phyloP scores from a whole-genome alignment of 1,284 basidiomycete species.

The Pholiota adiposa region DNA sequence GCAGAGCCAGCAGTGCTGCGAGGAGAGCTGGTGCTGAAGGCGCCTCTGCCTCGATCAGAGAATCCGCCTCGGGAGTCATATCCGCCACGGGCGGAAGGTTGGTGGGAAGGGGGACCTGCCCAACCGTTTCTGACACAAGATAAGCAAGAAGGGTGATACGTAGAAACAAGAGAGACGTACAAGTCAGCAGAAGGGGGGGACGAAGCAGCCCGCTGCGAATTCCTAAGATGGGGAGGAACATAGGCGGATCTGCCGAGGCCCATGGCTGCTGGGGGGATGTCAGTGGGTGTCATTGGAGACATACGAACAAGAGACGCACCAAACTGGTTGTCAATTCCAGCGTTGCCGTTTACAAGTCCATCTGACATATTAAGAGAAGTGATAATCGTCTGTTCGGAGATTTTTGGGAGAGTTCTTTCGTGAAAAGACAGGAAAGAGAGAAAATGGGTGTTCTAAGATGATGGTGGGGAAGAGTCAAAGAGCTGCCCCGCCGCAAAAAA shows the following conservation, averaged over 20 bases:
- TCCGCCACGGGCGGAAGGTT: slow-evolving; percentile 54
- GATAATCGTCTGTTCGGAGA: slow-evolving; percentile 31
- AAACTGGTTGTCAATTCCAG: slow-evolving; percentile 83
- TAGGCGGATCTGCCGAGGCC: slow-evolving; percentile 86
- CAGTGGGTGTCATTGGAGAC: slow-evolving; percentile 9
- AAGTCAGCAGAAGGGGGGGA: slow-evolving; percentile 39
- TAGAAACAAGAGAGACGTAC: slow-evolving; percentile 39
- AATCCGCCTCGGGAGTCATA: slow-evolving; percentile 49
- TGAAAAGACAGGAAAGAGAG: slow-evolving; percentile 35
- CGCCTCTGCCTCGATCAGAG: slow-evolving; percentile 51
- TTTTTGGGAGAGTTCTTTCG: slow-evolving; percentile 27
- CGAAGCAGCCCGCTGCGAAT: slow-evolving; percentile 79
- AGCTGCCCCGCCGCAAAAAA: slow-evolving; percentile 24
- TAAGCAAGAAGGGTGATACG: slow-evolving; percentile 42
- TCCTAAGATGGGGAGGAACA: slow-evolving; percentile 91
- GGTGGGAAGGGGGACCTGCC: slow-evolving; percentile 67
- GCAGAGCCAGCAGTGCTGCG: slow-evolving; percentile 36
- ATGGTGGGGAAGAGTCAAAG: slow-evolving; percentile 42
- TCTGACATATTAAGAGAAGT: slow-evolving; percentile 76
- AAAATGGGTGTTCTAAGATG: slow-evolving; percentile 34
- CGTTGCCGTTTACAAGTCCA: slow-evolving; percentile 81
- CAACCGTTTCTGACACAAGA: slow-evolving; percentile 54
- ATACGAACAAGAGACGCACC: slow-evolving; percentile 51
- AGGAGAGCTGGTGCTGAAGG: slow-evolving; percentile 39
- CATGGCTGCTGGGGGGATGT: slow-evolving; percentile 52